phyloP scores from a whole-genome alignment of 1,139 yeast species.

The Eremothecium coryli region DNA sequence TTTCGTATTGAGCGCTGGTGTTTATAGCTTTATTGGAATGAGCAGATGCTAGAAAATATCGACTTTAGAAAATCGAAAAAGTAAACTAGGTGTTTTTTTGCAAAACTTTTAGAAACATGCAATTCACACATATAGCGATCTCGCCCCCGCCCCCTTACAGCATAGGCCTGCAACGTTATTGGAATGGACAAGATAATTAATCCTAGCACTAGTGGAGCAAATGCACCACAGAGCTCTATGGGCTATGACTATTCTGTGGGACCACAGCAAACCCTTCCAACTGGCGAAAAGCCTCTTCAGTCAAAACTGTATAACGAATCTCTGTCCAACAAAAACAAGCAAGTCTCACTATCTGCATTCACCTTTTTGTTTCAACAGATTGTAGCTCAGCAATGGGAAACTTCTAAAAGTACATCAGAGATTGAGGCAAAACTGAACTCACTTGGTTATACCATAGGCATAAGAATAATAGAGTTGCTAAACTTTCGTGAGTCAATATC shows the following conservation, averaged over 20 bases:
- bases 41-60: too few species aligned
- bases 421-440: slow-evolving; percentile 67
- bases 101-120: too few species aligned
- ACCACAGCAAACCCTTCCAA: slow-evolving; percentile 21
- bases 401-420: slow-evolving; percentile 30
- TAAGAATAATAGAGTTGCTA: slow-evolving; percentile 48
- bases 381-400: slow-evolving; percentile 21
- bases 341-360: slow-evolving; percentile 31
- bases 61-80: too few species aligned
- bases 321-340: slow-evolving; percentile 23
- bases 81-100: too few species aligned
- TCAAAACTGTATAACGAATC: slow-evolving; percentile 23
- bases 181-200: slow-evolving; percentile 5
- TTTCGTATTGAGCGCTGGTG: too few species aligned
- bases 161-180: too few species aligned
- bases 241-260: slow-evolving; percentile 23
- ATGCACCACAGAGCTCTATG: slow-evolving; percentile 1
- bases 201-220: slow-evolving; percentile 4
- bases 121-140: too few species aligned
- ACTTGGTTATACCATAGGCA: slow-evolving; percentile 66
- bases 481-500: slow-evolving; percentile 43
- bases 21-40: too few species aligned
- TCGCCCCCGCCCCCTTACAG: too few species aligned
- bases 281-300: slow-evolving; percentile 7
- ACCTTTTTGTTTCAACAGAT: slow-evolving; percentile 27